Evolutionary conservation across 164 flowering plant species (phyloP).

Genomic region (Dillenia turbinata): DNA sequence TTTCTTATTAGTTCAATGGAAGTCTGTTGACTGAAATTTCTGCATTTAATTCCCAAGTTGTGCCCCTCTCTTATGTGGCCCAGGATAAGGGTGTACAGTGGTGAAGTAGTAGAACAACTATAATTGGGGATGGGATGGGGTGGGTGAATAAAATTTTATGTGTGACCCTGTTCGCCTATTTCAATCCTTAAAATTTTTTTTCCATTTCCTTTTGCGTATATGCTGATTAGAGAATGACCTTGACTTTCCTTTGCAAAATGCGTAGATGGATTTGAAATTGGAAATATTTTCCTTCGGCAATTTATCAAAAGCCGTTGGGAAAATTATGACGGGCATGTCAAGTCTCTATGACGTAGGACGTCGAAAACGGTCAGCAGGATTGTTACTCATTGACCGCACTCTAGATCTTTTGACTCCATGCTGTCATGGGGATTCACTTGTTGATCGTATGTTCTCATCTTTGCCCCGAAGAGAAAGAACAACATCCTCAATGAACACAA

Average conservation of each 20-base stretch:
- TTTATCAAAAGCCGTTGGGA: constrained; percentile 79
- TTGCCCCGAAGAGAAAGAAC: constrained; percentile 62
- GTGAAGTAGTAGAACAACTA: too few species aligned
- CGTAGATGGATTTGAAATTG: constrained; percentile 96
- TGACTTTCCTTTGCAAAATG: constrained; percentile 11
- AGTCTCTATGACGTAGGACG: constrained; percentile 99
- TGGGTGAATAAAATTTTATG: too few species aligned
- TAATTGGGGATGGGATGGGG: too few species aligned
- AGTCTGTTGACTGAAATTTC: too few species aligned
- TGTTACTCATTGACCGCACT: constrained; percentile 84
- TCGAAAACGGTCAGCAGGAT: constrained; percentile 87
- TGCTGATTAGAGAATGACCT: constrained; percentile 2
- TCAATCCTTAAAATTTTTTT: neutral
- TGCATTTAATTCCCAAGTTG: too few species aligned
- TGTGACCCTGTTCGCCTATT: too few species aligned
- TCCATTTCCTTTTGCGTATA: neutral
- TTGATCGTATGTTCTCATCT: constrained; percentile 78
- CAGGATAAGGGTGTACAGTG: too few species aligned
- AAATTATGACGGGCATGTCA: constrained; percentile 94
- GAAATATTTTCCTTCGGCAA: constrained; percentile 93
- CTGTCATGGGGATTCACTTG: constrained; percentile 89
- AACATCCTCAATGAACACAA: constrained; percentile 25
- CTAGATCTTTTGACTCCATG: constrained; percentile 95
- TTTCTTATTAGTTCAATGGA: too few species aligned
- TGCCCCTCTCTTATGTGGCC: too few species aligned